Percentiles rank a stretch among this genome's conserved stretches.
These are phyloP conservation scores for Coemansia sp. DNA, from an alignment of 192 early-diverging fungal genomes.

Conservation along the genomic window DNA sequence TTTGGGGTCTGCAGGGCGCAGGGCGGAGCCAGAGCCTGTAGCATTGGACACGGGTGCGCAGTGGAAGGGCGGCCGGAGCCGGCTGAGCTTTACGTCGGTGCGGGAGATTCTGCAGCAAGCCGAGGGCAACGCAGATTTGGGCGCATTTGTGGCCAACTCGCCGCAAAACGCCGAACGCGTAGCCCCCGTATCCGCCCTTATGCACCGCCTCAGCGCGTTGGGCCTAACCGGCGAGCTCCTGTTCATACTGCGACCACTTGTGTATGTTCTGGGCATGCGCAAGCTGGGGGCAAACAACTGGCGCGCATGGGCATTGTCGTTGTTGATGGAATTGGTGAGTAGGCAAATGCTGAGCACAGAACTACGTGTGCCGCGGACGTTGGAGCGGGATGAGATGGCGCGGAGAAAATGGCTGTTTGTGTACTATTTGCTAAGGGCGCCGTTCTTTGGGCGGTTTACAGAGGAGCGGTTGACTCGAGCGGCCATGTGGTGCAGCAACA, in stretches of 20 bases:
- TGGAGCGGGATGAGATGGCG: slow-evolving; percentile 79
- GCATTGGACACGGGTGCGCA: neutral
- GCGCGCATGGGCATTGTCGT: slow-evolving; percentile 82
- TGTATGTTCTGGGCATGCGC: slow-evolving; percentile 80
- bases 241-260: slow-evolving; percentile 80
- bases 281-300: slow-evolving; percentile 72
- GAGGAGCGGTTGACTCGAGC: slow-evolving; percentile 64
- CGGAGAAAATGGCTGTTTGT: slow-evolving; percentile 70
- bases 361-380: slow-evolving; percentile 47
- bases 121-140: slow-evolving; percentile 36
- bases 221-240: slow-evolving; percentile 71
- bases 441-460: slow-evolving; percentile 79
- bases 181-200: slow-evolving; percentile 67
- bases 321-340: slow-evolving; percentile 67
- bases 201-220: slow-evolving; percentile 57
- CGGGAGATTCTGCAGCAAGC: slow-evolving; percentile 37
- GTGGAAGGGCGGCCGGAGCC: slow-evolving; percentile 60
- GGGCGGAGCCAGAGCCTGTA: neutral
- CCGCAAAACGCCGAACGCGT: slow-evolving; percentile 61
- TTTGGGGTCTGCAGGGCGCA: slow-evolving; percentile 18
- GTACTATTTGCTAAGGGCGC: slow-evolving; percentile 82
- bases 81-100: slow-evolving; percentile 50
- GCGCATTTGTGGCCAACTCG: slow-evolving; percentile 28
- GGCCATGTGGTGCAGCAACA: slow-evolving; percentile 65
- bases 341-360: slow-evolving; percentile 52